Evolutionary conservation across 1,284 basidiomycete species (phyloP), one percentile per base, ranked within the genome.

Genomic region (Pholiota adiposa): DNA sequence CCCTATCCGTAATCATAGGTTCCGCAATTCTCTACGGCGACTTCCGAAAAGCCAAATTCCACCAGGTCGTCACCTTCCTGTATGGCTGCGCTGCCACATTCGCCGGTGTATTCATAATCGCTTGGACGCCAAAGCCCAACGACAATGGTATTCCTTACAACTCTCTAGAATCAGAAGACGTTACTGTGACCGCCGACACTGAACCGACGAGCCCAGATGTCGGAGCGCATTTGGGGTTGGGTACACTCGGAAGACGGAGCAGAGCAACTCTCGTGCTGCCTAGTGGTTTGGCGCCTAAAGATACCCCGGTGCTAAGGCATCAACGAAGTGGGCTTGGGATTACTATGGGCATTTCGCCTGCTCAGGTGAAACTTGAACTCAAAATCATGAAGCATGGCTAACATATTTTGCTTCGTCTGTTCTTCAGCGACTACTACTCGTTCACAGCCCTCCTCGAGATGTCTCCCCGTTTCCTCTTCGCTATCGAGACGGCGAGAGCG

Each of bases 21-120:
- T 96, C 93, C 3, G 94, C 95, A 0, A 91, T 98, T 19, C 83
- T 98, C 2, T 99, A 97, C 71, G 90, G 93, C 33, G 97, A 98
- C 74, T 98, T 99, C 76, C 83, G 87, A 63, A 85, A 84, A 60
- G 87, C 92, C 12, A 83, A 84, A 12, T 89, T 94, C 71, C 90
- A 96, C 70, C 85, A 91, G 68, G 84, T 96, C 64, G 81, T 96
- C 58, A 93, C 90, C n/a, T 96, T 95, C 73, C 66, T 93, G 27
- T 94, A 94, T 71, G 92, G 91, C 44, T 94, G 91, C 72, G 83
- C 82, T 5, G 87, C 92, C 18, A 96, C 92, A 1, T 95, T 95
- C 67, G 77, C 84, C 44, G 96, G 96, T 0, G 95, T 97, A 2
- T 95, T 95, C 73, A 82, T 91, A 61, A 89, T 92, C 60, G 86